A percentile compares a stretch with the other conserved stretches of the same genome.
Evolutionary conservation across 768 basidiomycete species (phyloP).

Genomic region (Rhizopogon rudus): DNA sequence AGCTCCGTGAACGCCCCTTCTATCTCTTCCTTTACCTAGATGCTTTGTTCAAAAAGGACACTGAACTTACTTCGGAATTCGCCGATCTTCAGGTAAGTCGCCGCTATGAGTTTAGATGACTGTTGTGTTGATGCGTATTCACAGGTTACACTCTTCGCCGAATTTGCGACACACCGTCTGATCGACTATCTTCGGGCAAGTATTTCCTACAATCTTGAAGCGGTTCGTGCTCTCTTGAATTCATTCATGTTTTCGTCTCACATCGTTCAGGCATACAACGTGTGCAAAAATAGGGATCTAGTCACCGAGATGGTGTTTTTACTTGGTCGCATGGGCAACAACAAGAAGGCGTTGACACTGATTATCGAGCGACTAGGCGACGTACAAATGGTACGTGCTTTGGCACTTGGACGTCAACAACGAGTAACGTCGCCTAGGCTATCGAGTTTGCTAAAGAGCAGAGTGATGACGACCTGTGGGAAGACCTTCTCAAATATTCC

Average conservation of each 20-base stretch:
- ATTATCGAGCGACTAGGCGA: slow-evolving; percentile 95
- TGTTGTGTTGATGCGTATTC: not conserved
- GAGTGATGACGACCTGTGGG: slow-evolving; percentile 96
- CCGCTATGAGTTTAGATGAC: not conserved
- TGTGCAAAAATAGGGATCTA: slow-evolving; percentile 80
- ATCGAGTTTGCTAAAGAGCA: slow-evolving; percentile 99
- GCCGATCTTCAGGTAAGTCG: slow-evolving; percentile 74
- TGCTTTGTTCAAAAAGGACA: slow-evolving; percentile 82
- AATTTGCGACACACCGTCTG: slow-evolving; percentile 70
- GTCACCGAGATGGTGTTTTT: slow-evolving; percentile 98
- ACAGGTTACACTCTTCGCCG: slow-evolving; percentile 87
- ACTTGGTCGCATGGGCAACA: slow-evolving; percentile 96
- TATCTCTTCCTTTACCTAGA: slow-evolving; percentile 94
- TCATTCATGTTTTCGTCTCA: not conserved
- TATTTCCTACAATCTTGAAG: slow-evolving; percentile 86
- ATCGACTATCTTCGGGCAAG: slow-evolving; percentile 91
- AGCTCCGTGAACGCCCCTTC: slow-evolving; percentile 67
- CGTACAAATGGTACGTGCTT: slow-evolving; percentile 67
- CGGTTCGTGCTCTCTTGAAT: slow-evolving; percentile 35
- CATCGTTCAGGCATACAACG: slow-evolving; percentile 65
- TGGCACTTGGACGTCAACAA: not conserved
- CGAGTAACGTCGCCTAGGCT: slow-evolving; percentile 44
- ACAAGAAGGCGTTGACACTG: slow-evolving; percentile 87
- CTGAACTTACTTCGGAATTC: slow-evolving; percentile 72
- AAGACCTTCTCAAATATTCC: slow-evolving; percentile 90